These are phyloP conservation scores for Vitis rotundifolia DNA, from an alignment of 164 flowering plant species.

Conservation along the genomic window DNA sequence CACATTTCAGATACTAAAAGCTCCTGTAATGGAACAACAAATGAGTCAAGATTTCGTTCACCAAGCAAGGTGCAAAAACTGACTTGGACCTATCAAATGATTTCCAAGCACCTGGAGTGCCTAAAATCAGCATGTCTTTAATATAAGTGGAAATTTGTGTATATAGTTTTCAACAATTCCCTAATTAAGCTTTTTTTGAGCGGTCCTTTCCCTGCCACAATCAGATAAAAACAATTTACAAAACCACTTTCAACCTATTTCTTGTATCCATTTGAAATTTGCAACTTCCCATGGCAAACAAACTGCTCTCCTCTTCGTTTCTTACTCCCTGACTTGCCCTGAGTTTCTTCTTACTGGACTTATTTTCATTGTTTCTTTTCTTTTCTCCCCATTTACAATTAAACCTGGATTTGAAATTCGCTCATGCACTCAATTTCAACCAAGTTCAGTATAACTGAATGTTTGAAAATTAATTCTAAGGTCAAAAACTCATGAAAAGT, in stretches of 20 bases:
- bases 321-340: not conserved
- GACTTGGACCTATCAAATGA: not conserved
- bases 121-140: too few relatives aligned
- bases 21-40: constrained; percentile 33
- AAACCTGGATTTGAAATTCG: not conserved
- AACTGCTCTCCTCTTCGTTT: not conserved
- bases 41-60: not conserved
- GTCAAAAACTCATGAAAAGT: not conserved
- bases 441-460: not conserved
- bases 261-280: not conserved
- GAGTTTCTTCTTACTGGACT: not conserved
- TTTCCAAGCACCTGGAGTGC: too few relatives aligned
- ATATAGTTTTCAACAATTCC: not conserved
- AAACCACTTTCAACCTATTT: not conserved
- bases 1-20: constrained; percentile 61
- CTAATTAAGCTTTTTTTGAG: not conserved
- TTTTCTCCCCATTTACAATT: not conserved
- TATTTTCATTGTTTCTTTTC: not conserved
- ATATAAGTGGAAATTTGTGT: too few relatives aligned
- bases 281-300: not conserved
- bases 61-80: not conserved
- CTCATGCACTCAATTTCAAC: not conserved
- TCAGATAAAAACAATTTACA: too few relatives aligned
- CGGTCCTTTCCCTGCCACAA: not conserved
- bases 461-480: not conserved